Evolutionary conservation across 2,329 filamentous ascomycete species (phyloP).

Genomic region (Penicillium rolfsii): DNA sequence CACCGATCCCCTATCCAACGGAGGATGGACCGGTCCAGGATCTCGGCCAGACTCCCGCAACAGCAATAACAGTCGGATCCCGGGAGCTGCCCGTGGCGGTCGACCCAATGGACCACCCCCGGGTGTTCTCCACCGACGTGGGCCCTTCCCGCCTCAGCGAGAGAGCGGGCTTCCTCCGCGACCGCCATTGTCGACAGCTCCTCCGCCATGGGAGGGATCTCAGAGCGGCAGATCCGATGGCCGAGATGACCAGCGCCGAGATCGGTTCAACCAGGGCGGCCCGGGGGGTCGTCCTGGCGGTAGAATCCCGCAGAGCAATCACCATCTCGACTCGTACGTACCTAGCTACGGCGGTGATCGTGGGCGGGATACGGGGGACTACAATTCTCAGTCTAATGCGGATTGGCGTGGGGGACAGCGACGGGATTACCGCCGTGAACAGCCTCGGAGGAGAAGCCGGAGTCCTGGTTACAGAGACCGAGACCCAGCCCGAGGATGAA

Average conservation of each 20-base stretch:
- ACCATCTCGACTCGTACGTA: slow-evolving; percentile 42
- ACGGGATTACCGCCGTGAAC: slow-evolving; percentile 37
- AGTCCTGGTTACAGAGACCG: slow-evolving; percentile 39
- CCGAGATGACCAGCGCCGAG: slow-evolving; percentile 36
- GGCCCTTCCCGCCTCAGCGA: slow-evolving; percentile 33
- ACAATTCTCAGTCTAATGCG: slow-evolving; percentile 22
- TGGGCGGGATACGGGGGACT: slow-evolving; percentile 29
- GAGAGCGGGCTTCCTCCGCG: slow-evolving; percentile 44
- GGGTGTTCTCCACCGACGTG: slow-evolving; percentile 32
- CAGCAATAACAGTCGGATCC: slow-evolving; percentile 35
- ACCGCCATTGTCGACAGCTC: slow-evolving; percentile 35
- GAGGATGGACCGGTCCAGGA: slow-evolving; percentile 53
- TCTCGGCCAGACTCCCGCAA: slow-evolving; percentile 38
- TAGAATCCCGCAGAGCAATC: slow-evolving; percentile 25
- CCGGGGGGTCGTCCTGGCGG: slow-evolving; percentile 28
- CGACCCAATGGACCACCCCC: slow-evolving; percentile 33
- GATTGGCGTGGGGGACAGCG: slow-evolving; percentile 33
- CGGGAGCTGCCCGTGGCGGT: slow-evolving; percentile 38
- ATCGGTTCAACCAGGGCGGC: slow-evolving; percentile 31
- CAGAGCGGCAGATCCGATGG: slow-evolving; percentile 33
- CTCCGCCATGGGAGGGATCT: slow-evolving; percentile 35
- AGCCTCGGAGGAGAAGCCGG: slow-evolving; percentile 39
- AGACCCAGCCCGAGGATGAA: slow-evolving; percentile 31
- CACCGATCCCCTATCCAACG: slow-evolving; percentile 71
- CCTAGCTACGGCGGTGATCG: slow-evolving; percentile 40